Evolutionary conservation across 208 protist genomes (phyloP).

Genomic region (Lotmaria passim): DNA sequence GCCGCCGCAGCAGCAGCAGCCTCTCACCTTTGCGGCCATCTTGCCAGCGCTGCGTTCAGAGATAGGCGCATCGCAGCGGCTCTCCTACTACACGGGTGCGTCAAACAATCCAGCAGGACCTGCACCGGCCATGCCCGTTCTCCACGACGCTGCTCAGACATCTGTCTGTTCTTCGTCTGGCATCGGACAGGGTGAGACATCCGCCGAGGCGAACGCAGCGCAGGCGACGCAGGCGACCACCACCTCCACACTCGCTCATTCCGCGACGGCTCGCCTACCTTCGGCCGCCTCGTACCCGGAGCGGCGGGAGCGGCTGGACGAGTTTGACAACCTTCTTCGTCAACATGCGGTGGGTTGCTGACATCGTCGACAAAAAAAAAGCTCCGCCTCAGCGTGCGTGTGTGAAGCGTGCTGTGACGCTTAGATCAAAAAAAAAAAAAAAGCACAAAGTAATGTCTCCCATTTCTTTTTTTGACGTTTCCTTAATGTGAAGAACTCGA

Average conservation of each 20-base stretch:
- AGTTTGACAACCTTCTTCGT: conserved; percentile 49
- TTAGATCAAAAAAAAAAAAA: too few relatives aligned
- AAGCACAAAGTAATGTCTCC: too few relatives aligned
- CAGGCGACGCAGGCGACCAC: neutral
- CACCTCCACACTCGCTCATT: neutral
- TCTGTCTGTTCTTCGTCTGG: neutral
- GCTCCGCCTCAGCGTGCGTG: too few relatives aligned
- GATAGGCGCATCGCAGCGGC: neutral
- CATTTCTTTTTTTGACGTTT: too few relatives aligned
- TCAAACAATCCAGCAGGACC: neutral
- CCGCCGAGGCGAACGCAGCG: neutral
- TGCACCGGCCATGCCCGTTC: neutral
- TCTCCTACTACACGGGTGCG: conserved; percentile 30
- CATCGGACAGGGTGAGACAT: neutral
- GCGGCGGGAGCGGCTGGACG: conserved; percentile 39
- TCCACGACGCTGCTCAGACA: neutral
- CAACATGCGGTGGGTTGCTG: conserved; percentile 24
- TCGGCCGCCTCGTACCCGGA: conserved; percentile 13
- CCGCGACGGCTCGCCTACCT: neutral
- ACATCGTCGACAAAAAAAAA: too few relatives aligned
- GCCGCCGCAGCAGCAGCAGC: neutral
- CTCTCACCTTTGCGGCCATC: conserved; percentile 17
- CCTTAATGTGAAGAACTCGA: too few relatives aligned
- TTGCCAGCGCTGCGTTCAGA: conserved; percentile 22
- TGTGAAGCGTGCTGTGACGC: too few relatives aligned